These are phyloP conservation scores for Dipodascopsis uninucleata DNA, from an alignment of 805 yeast genomes.

Conservation along the genomic window DNA sequence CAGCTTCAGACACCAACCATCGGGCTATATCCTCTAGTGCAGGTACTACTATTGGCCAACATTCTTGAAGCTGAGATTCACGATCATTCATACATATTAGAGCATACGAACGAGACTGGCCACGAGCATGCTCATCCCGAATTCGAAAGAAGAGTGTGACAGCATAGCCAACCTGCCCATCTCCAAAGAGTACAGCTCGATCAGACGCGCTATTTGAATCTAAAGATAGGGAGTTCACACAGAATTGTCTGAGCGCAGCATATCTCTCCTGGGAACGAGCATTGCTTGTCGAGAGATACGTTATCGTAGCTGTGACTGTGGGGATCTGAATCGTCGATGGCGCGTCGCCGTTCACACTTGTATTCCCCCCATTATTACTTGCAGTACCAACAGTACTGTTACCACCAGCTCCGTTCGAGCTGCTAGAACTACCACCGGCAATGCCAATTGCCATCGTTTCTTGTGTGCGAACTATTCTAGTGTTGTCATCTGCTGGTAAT, in stretches of 20 bases:
- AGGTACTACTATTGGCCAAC: constrained; percentile 12
- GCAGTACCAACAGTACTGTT: constrained; percentile 22
- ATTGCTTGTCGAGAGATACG: constrained; percentile 28
- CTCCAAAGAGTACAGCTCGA: constrained; percentile 14
- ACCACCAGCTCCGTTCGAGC: too few species aligned
- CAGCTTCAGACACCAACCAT: constrained; percentile 11
- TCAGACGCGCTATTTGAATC: constrained; percentile 1
- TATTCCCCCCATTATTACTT: constrained; percentile 28
- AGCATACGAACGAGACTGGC: constrained; percentile 7
- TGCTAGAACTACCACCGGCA: neutral
- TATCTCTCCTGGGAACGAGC: constrained; percentile 31
- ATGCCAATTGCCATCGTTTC: neutral
- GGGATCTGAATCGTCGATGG: neutral
- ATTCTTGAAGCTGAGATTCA: constrained; percentile 6
- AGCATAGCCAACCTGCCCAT: constrained; percentile 14
- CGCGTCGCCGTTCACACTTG: constrained; percentile 13
- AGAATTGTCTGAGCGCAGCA: constrained; percentile 32
- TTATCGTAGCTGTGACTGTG: neutral
- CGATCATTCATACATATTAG: constrained; percentile 3
- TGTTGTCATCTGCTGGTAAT: constrained; percentile 15
- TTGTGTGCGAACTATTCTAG: constrained; percentile 3
- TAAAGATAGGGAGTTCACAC: constrained; percentile 21
- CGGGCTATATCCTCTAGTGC: constrained; percentile 12
- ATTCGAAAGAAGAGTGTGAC: constrained; percentile 8
- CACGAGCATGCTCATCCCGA: constrained; percentile 10